These are phyloP conservation scores for Viridothelium virens DNA, from an alignment of 495 filamentous ascomycete species.

Conservation along the genomic window DNA sequence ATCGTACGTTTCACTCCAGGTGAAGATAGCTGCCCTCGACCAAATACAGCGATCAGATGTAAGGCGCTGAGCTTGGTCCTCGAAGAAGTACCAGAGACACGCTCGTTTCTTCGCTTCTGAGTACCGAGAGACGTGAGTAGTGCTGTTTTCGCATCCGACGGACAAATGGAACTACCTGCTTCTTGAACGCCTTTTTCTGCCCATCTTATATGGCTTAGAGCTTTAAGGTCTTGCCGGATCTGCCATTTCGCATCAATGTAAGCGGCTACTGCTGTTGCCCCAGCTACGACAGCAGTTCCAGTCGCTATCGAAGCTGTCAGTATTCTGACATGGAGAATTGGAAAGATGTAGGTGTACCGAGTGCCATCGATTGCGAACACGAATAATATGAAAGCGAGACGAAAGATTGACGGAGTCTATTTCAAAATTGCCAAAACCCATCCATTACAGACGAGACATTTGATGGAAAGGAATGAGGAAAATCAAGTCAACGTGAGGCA, in stretches of 20 bases:
- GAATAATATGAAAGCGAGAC: too few species aligned
- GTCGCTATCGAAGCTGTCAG: not conserved
- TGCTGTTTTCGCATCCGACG: not conserved
- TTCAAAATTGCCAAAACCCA: too few species aligned
- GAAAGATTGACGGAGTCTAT: too few species aligned
- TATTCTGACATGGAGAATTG: not conserved
- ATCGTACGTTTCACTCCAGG: slow-evolving; percentile 50
- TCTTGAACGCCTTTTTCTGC: slow-evolving; percentile 13
- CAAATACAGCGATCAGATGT: slow-evolving; percentile 51
- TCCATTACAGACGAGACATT: too few species aligned
- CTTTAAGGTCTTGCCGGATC: slow-evolving; percentile 19
- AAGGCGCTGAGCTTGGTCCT: slow-evolving; percentile 42
- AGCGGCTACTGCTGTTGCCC: slow-evolving; percentile 20
- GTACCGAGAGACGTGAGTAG: not conserved
- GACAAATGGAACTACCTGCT: slow-evolving; percentile 2
- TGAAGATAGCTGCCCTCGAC: slow-evolving; percentile 57
- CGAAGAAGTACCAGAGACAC: slow-evolving; percentile 58
- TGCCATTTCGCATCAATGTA: slow-evolving; percentile 26
- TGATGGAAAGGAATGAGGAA: too few species aligned
- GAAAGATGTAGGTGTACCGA: not conserved
- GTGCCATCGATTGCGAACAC: not conserved
- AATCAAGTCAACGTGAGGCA: too few species aligned
- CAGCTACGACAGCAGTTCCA: slow-evolving; percentile 17
- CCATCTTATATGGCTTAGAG: slow-evolving; percentile 1
- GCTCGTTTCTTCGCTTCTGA: slow-evolving; percentile 43